These are phyloP conservation scores for Arabis alpina DNA, from an alignment of 345 rosid species.

Conservation along the genomic window DNA sequence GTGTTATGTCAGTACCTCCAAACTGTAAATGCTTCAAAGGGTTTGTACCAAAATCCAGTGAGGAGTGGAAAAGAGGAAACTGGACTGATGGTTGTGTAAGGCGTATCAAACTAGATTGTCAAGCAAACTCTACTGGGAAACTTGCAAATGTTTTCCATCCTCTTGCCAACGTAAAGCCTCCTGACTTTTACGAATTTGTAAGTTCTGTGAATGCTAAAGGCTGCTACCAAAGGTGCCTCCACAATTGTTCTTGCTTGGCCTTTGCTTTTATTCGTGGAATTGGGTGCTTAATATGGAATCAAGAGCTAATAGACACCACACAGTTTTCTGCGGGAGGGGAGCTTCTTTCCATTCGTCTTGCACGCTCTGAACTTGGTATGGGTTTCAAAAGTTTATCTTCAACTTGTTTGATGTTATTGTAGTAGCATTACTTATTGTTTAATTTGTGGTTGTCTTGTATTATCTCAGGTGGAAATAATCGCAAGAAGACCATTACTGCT, in stretches of 20 bases:
- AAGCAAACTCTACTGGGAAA: not conserved
- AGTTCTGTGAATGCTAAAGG: not conserved
- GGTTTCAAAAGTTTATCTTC: not conserved
- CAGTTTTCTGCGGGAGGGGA: conserved; percentile 1
- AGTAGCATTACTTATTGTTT: not conserved
- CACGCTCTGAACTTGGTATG: conserved; percentile 27
- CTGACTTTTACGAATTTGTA: conserved; percentile 11
- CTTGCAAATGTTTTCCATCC: conserved; percentile 6
- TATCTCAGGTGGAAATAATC: conserved; percentile 26
- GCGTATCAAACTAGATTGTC: conserved; percentile 8
- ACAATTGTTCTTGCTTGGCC: conserved; percentile 37
- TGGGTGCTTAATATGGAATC: conserved; percentile 29
- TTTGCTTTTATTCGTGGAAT: conserved; percentile 9
- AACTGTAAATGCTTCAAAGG: conserved; percentile 29
- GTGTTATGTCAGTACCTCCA: conserved; percentile 3
- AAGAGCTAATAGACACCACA: conserved; percentile 17
- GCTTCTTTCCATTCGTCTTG: conserved; percentile 18
- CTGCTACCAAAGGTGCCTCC: conserved; percentile 7
- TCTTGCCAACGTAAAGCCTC: conserved; percentile 4
- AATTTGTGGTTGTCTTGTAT: not conserved
- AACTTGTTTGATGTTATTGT: not conserved
- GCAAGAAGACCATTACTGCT: conserved; percentile 5
- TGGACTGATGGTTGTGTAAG: conserved; percentile 33
- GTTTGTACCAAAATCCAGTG: conserved; percentile 14
- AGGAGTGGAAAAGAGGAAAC: conserved; percentile 30